A percentile compares a stretch with the other conserved stretches of the same genome.
Evolutionary conservation across 345 rosid genomes (phyloP).

Genomic region (Populus ilicifolia): DNA sequence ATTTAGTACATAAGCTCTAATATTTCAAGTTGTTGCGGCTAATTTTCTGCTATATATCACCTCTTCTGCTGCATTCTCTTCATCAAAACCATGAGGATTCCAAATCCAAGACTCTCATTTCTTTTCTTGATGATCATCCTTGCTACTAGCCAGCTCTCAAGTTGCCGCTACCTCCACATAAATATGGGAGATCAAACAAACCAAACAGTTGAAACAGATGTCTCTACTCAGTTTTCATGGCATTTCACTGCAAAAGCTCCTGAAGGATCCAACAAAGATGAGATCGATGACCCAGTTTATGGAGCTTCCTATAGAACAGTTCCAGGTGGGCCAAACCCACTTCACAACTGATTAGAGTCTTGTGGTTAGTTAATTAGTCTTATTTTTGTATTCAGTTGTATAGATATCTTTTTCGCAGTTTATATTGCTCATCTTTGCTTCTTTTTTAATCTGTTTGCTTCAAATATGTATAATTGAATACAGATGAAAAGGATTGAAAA

Average conservation of each 20-base stretch:
- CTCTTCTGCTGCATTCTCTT: neutral
- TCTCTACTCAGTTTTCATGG: conserved; percentile 9
- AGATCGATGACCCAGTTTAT: conserved; percentile 22
- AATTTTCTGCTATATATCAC: neutral
- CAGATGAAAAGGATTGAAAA: conserved; percentile 11
- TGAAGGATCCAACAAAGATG: conserved; percentile 10
- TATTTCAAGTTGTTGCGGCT: conserved; percentile 1
- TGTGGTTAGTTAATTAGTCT: neutral
- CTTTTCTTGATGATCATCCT: conserved; percentile 15
- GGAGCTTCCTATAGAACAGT: conserved; percentile 42
- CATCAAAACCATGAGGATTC: conserved; percentile 15
- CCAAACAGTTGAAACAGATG: neutral
- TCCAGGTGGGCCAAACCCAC: conserved; percentile 59
- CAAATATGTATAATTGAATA: conserved; percentile 25
- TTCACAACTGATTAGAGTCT: conserved; percentile 41
- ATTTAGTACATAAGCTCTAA: neutral
- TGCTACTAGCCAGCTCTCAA: conserved; percentile 23
- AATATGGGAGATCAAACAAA: neutral
- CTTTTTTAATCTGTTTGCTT: neutral
- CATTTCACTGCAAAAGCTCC: conserved; percentile 30
- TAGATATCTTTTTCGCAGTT: conserved; percentile 25
- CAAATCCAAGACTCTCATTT: conserved; percentile 12
- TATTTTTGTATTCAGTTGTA: conserved; percentile 2
- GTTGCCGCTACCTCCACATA: conserved; percentile 18
- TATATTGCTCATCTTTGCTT: conserved; percentile 6